Evolutionary conservation across 805 yeast species (phyloP).

Genomic region (Isabelozyma gotoi): DNA sequence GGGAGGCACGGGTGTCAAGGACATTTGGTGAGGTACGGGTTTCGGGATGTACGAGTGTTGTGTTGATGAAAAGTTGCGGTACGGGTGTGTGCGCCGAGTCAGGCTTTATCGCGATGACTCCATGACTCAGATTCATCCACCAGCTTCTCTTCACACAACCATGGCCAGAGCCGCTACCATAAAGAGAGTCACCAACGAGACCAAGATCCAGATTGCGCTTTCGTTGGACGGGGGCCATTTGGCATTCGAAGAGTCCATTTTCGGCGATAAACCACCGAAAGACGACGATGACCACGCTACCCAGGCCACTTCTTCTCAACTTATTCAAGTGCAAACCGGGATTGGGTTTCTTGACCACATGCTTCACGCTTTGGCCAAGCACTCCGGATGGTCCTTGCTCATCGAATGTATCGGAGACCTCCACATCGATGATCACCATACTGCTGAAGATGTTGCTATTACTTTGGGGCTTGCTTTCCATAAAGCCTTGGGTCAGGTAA

Average conservation of each 20-base stretch:
- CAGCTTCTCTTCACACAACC: neutral
- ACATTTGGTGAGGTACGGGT: too few relatives aligned
- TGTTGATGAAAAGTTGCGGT: too few relatives aligned
- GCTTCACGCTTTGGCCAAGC: conserved; percentile 96
- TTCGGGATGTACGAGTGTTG: too few relatives aligned
- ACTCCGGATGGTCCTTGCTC: conserved; percentile 91
- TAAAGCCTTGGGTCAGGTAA: conserved; percentile 82
- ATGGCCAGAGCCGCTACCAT: conserved; percentile 43
- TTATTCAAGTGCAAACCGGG: conserved; percentile 83
- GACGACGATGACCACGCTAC: conserved; percentile 53
- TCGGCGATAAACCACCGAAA: conserved; percentile 26
- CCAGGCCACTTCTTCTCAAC: conserved; percentile 69
- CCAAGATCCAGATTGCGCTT: conserved; percentile 83
- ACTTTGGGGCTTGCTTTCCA: conserved; percentile 89
- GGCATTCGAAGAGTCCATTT: conserved; percentile 58
- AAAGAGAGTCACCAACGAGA: conserved; percentile 85
- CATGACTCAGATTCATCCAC: neutral
- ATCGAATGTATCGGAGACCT: conserved; percentile 92
- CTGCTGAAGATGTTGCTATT: conserved; percentile 93
- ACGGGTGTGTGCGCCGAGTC: too few relatives aligned
- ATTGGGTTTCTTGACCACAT: conserved; percentile 95
- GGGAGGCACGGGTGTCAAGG: neutral
- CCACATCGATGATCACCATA: conserved; percentile 96
- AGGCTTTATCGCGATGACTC: too few relatives aligned
- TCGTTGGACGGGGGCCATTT: conserved; percentile 85